Evolutionary conservation across 2,329 filamentous ascomycete species (phyloP).

Genomic region (Hypoxylon sp.): DNA sequence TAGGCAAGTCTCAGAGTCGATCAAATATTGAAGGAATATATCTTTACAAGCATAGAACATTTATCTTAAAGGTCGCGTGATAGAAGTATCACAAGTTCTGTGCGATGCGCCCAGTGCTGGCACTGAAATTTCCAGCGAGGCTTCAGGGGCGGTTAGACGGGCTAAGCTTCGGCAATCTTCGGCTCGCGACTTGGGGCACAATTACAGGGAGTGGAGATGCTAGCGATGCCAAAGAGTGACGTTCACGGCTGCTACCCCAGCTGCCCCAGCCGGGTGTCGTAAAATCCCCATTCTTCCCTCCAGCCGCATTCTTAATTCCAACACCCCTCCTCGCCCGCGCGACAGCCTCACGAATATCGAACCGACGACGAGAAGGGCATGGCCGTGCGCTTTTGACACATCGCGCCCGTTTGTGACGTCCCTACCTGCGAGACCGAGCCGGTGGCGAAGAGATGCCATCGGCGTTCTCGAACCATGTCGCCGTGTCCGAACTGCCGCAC

Average conservation of each 20-base stretch:
- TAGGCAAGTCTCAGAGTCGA: background rate
- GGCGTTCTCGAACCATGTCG: conserved; percentile 64
- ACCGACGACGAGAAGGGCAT: background rate
- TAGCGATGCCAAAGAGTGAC: conserved; percentile 37
- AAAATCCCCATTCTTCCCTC: conserved; percentile 16
- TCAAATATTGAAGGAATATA: background rate
- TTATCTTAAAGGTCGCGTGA: conserved; percentile 19
- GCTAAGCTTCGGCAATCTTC: conserved; percentile 43
- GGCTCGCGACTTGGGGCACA: conserved; percentile 36
- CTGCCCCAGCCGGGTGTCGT: conserved; percentile 23
- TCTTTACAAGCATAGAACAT: background rate
- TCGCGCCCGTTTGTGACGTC: conserved; percentile 1
- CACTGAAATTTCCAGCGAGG: background rate
- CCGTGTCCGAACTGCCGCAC: conserved; percentile 61
- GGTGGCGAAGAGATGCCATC: conserved; percentile 60
- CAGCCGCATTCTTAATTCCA: background rate
- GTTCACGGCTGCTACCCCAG: conserved; percentile 35
- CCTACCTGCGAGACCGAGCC: conserved; percentile 23
- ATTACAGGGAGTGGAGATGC: conserved; percentile 24
- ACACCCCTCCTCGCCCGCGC: conserved; percentile 27
- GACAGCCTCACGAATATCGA: background rate
- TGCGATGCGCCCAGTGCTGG: background rate
- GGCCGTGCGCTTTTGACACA: conserved; percentile 30
- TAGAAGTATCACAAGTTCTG: background rate
- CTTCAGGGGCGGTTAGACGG: conserved; percentile 22